A percentile compares a stretch with the other conserved stretches of the same genome.
Conservation (phyloP, 352 stramenopile species). For the Nothophytophthora sp. region DNA sequence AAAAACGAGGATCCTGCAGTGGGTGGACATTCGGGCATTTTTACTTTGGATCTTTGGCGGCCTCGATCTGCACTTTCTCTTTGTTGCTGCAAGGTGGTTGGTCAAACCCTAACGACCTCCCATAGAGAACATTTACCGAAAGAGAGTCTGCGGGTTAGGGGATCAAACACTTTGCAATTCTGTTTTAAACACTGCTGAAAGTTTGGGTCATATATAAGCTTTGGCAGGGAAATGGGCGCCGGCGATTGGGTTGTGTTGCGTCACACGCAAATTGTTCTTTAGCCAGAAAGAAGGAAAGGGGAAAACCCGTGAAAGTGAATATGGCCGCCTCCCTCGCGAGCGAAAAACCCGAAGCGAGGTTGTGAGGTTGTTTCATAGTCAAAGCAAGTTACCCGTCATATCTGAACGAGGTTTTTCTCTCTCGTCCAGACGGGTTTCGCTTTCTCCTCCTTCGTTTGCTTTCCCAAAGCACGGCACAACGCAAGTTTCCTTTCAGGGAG, state of each 20-base stretch:
- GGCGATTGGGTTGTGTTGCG: no score
- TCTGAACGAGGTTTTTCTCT: slow-evolving; percentile 29
- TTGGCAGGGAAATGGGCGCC: no score
- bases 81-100: slow-evolving; percentile 12
- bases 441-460: slow-evolving; percentile 43
- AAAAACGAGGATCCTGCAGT: slow-evolving; percentile 20
- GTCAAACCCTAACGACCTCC: slow-evolving; percentile 3
- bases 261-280: neutral
- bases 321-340: neutral
- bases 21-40: neutral
- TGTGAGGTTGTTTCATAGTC: slow-evolving; percentile 39
- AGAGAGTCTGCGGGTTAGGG: no score
- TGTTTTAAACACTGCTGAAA: no score
- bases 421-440: slow-evolving; percentile 2
- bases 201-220: no score
- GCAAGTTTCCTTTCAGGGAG: slow-evolving; percentile 4
- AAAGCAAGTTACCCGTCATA: slow-evolving; percentile 9
- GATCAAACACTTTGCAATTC: no score
- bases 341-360: no score
- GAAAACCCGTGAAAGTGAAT: neutral
- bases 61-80: slow-evolving; percentile 29
- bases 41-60: slow-evolving; percentile 25
- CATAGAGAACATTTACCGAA: no score
- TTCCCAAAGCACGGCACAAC: neutral
- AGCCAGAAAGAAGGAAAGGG: no score